phyloP scores from a whole-genome alignment of 108 stramenopile species.

The Parmales sp. region DNA sequence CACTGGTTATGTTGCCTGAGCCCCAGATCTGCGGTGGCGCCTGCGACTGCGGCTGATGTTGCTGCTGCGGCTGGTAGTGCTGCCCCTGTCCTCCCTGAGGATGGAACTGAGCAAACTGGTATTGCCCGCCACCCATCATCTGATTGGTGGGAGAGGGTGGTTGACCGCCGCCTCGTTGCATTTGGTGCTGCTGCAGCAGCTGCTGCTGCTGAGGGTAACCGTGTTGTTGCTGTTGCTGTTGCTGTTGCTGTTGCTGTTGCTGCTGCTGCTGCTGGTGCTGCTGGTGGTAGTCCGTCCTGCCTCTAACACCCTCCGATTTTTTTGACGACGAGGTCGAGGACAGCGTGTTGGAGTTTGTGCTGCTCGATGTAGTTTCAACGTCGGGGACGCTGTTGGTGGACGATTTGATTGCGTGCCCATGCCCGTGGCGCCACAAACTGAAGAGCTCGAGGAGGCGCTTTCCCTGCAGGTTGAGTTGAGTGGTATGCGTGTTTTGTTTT shows the following conservation, averaged over 20 bases:
- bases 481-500: no score
- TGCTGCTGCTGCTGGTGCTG: not conserved
- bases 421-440: constrained; percentile 52
- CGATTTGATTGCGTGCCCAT: not conserved
- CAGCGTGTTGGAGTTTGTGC: not conserved
- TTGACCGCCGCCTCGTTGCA: no score
- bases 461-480: no score
- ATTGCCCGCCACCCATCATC: no score
- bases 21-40: no score
- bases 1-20: no score
- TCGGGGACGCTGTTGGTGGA: not conserved
- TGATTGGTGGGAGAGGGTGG: no score
- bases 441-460: constrained; percentile 60
- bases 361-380: not conserved
- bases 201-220: not conserved
- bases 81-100: no score
- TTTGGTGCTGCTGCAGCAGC: no score
- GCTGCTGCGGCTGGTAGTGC: no score
- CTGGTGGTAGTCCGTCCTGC: not conserved
- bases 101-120: no score
- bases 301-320: not conserved
- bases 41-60: no score
- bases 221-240: not conserved
- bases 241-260: not conserved
- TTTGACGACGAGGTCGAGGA: not conserved